phyloP scores from a whole-genome alignment of 495 filamentous ascomycete species.

The Penicillium canescens region DNA sequence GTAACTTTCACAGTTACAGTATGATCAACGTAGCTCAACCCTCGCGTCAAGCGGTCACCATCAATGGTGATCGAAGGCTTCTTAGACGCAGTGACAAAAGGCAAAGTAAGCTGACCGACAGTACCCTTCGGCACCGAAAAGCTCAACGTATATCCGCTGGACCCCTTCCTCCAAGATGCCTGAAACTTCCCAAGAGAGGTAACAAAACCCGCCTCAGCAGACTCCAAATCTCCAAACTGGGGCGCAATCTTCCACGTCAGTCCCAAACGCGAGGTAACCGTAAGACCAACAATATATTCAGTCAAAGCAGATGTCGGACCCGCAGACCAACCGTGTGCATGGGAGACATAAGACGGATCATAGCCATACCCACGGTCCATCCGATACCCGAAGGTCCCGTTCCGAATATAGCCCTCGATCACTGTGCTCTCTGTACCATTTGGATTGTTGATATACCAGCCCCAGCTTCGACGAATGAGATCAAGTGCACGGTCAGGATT shows the following conservation, averaged over 20 bases:
- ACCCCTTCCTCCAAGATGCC: conserved; percentile 33
- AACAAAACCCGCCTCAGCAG: conserved; percentile 56
- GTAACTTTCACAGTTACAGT: conserved; percentile 25
- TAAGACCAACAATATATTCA: conserved; percentile 54
- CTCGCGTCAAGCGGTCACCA: conserved; percentile 23
- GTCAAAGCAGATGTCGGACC: conserved; percentile 59
- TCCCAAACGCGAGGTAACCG: conserved; percentile 47
- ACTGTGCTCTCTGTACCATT: conserved; percentile 63
- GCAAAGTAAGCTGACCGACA: conserved; percentile 42
- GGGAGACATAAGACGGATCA: conserved; percentile 43
- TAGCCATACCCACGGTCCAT: conserved; percentile 41
- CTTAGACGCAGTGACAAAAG: conserved; percentile 20
- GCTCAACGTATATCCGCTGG: conserved; percentile 32
- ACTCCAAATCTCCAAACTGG: conserved; percentile 49
- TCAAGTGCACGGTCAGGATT: conserved; percentile 51
- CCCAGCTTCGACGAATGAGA: conserved; percentile 60
- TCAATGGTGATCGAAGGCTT: conserved; percentile 30
- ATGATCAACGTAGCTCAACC: conserved; percentile 17
- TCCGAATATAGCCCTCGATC: conserved; percentile 57
- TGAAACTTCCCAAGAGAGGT: conserved; percentile 54
- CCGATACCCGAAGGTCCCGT: conserved; percentile 58
- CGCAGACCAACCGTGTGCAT: conserved; percentile 63
- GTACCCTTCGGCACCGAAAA: conserved; percentile 49
- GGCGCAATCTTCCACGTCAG: conserved; percentile 53
- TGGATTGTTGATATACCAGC: conserved; percentile 60